Conservation (phyloP, 208 protist species). For the Trypanosoma rangeli region DNA sequence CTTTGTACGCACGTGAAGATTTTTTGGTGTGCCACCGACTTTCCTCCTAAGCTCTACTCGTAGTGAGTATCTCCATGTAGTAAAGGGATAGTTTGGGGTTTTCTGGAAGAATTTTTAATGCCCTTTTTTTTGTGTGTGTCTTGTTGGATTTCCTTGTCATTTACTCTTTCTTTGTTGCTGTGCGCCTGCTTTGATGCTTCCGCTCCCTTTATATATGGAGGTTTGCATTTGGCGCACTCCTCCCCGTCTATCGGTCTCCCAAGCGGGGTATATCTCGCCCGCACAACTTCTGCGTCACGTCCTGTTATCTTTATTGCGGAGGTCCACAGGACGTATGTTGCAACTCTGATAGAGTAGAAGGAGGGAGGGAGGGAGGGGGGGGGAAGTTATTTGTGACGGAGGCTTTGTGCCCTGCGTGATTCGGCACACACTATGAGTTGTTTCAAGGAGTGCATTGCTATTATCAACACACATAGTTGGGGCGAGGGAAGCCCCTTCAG, state of each 20-base stretch:
- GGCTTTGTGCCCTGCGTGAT: background rate
- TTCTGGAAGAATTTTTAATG: background rate
- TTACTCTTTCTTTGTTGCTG: too few species aligned
- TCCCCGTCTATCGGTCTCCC: background rate
- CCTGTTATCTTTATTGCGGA: background rate
- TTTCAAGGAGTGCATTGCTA: slow-evolving; percentile 48
- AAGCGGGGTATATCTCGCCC: background rate
- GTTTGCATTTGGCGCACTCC: background rate
- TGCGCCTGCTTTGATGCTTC: background rate
- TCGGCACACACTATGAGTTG: slow-evolving; percentile 14
- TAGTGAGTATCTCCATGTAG: background rate
- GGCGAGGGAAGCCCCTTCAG: slow-evolving; percentile 36
- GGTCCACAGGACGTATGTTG: slow-evolving; percentile 1
- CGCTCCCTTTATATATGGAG: background rate
- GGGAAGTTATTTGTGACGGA: background rate
- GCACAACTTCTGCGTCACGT: slow-evolving; percentile 12
- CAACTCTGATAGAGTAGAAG: background rate
- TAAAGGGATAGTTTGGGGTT: background rate
- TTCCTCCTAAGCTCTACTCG: background rate
- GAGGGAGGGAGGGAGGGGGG: background rate
- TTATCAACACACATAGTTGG: slow-evolving; percentile 79
- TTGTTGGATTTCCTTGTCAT: too few species aligned
- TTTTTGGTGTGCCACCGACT: background rate
- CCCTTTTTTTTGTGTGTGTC: background rate
- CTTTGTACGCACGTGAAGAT: background rate